Percentiles rank a stretch among this genome's conserved stretches.
Evolutionary conservation across 495 filamentous ascomycete genomes (phyloP).

Genomic region (Podospora fimiseda): DNA sequence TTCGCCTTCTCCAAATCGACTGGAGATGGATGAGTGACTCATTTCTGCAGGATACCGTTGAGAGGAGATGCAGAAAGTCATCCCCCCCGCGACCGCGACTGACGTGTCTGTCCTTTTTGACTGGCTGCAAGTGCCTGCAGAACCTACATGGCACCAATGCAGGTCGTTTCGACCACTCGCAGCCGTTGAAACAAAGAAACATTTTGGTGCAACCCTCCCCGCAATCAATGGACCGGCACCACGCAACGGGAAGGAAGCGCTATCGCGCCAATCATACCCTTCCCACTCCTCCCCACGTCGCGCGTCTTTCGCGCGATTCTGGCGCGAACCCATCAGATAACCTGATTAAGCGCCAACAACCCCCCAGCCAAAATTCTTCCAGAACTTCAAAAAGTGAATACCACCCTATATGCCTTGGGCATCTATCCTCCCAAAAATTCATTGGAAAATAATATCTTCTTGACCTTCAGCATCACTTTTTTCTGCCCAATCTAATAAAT

Average conservation of each 20-base stretch:
- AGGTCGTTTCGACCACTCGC: slow-evolving; percentile 19
- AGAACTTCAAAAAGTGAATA: no score
- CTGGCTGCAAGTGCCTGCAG: slow-evolving; percentile 15
- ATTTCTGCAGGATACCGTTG: no score
- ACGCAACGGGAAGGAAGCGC: slow-evolving; percentile 17
- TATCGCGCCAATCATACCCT: slow-evolving; percentile 19
- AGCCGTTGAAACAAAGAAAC: slow-evolving; percentile 15
- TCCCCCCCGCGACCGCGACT: slow-evolving; percentile 20
- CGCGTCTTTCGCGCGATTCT: slow-evolving; percentile 23
- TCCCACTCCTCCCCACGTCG: slow-evolving; percentile 2
- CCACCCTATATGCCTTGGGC: neutral
- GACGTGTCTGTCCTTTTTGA: slow-evolving; percentile 17
- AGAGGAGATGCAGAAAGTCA: no score
- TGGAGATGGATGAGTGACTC: slow-evolving; percentile 28
- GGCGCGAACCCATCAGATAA: slow-evolving; percentile 24
- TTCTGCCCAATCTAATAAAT: no score
- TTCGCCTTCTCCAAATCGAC: slow-evolving; percentile 22
- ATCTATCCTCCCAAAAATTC: neutral
- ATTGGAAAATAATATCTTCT: neutral
- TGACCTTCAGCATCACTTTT: no score
- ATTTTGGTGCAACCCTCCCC: slow-evolving; percentile 10
- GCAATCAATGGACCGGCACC: slow-evolving; percentile 3
- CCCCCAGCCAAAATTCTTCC: slow-evolving; percentile 4
- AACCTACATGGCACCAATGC: slow-evolving; percentile 22
- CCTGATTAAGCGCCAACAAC: slow-evolving; percentile 18